These are phyloP conservation scores for Saturnispora serradocipensis DNA, from an alignment of 805 yeast genomes.

Conservation along the genomic window DNA sequence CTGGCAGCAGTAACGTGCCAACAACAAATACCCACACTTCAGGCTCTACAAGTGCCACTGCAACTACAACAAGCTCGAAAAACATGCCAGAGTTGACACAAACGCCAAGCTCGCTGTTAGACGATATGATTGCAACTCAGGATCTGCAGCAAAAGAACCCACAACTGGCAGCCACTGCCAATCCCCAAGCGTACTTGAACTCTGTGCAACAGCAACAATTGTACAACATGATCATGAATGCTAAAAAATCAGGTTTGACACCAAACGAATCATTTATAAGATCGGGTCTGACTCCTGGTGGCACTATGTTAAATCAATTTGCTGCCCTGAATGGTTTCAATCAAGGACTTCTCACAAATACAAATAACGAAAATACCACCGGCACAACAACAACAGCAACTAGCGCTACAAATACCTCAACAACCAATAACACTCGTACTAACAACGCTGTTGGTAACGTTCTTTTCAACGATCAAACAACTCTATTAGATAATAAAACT, in stretches of 20 bases:
- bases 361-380: background rate
- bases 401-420: background rate
- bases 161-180: background rate
- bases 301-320: conserved; percentile 3
- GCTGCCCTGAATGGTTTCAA: background rate
- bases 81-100: background rate
- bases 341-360: background rate
- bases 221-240: conserved; percentile 18
- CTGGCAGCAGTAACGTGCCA: conserved; percentile 5
- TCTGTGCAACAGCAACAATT: conserved; percentile 17
- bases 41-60: background rate
- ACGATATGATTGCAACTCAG: conserved; percentile 4
- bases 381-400: background rate
- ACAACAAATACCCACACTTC: background rate
- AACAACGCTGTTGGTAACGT: background rate
- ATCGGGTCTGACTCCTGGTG: conserved; percentile 63
- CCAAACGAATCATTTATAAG: conserved; percentile 70
- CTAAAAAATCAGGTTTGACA: conserved; percentile 51
- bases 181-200: background rate
- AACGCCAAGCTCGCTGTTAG: background rate
- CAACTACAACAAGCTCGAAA: background rate
- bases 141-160: conserved; percentile 3
- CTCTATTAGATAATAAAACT: background rate
- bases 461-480: background rate
- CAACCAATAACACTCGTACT: background rate